Evolutionary conservation across 2,329 filamentous ascomycete genomes (phyloP).

Genomic region (Cordyceps farinosa): DNA sequence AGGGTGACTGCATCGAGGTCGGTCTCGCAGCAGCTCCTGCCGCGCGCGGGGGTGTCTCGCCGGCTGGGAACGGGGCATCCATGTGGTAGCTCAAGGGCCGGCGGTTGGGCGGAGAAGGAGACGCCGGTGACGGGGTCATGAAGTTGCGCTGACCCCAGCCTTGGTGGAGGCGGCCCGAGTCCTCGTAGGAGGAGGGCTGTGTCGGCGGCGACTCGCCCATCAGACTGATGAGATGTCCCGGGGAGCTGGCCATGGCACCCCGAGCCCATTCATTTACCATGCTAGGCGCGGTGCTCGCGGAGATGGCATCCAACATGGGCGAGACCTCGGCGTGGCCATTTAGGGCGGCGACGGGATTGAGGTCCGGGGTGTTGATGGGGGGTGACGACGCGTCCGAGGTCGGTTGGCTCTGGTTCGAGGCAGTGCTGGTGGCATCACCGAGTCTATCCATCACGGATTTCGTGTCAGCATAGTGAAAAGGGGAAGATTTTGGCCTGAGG

Average conservation of each 20-base stretch:
- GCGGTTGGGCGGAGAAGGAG: conserved; percentile 37
- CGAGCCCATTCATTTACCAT: conserved; percentile 46
- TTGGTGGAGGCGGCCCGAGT: conserved; percentile 33
- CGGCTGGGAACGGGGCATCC: conserved; percentile 42
- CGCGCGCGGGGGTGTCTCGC: conserved; percentile 38
- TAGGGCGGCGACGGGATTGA: conserved; percentile 37
- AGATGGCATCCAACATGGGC: conserved; percentile 47
- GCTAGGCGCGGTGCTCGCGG: conserved; percentile 46
- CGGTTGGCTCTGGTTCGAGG: conserved; percentile 32
- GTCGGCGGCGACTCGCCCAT: conserved; percentile 42
- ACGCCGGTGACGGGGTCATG: conserved; percentile 43
- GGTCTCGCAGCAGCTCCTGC: conserved; percentile 37
- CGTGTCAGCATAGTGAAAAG: conserved; percentile 6
- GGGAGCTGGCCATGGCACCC: conserved; percentile 41
- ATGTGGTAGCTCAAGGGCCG: conserved; percentile 55
- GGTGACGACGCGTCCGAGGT: conserved; percentile 44
- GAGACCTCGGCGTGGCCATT: conserved; percentile 44
- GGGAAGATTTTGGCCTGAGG: background rate
- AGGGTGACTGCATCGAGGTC: conserved; percentile 51
- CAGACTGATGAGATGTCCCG: conserved; percentile 41
- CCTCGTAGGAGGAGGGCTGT: conserved; percentile 41
- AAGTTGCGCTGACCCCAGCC: conserved; percentile 46
- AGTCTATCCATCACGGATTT: conserved; percentile 24
- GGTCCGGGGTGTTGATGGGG: conserved; percentile 43
- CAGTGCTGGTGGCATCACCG: conserved; percentile 31